Conservation (phyloP, 352 stramenopile species). For the Pythium vanterpoolii region DNA sequence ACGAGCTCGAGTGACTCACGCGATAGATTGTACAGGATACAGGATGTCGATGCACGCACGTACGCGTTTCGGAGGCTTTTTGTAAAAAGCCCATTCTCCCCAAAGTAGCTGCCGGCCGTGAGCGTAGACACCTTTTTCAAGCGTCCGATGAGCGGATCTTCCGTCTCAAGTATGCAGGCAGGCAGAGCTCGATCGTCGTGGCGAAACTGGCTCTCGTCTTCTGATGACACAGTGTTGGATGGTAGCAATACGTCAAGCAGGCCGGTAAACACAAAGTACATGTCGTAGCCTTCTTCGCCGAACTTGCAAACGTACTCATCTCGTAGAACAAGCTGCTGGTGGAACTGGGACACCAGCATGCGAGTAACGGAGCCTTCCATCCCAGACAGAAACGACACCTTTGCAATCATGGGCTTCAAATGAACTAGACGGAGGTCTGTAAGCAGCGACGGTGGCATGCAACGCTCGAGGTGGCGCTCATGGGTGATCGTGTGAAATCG, state of each 20-base stretch:
- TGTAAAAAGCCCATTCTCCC: conserved; percentile 64
- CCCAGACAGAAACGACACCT: conserved; percentile 54
- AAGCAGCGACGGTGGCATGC: conserved; percentile 57
- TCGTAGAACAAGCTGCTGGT: conserved; percentile 52
- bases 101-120: conserved; percentile 52
- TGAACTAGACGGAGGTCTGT: conserved; percentile 70
- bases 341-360: conserved; percentile 72
- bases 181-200: not conserved
- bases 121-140: conserved; percentile 58
- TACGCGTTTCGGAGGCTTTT: conserved; percentile 55
- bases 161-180: not conserved
- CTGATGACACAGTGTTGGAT: no score
- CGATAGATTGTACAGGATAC: conserved; percentile 70
- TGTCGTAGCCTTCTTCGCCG: conserved; percentile 59
- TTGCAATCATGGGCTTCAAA: conserved; percentile 64
- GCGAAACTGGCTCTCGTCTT: not conserved
- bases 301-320: conserved; percentile 66
- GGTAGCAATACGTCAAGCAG: conserved; percentile 27
- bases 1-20: conserved; percentile 61
- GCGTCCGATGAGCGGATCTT: conserved; percentile 9
- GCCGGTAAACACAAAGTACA: conserved; percentile 75
- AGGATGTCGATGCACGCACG: conserved; percentile 56
- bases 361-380: conserved; percentile 57
- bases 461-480: conserved; percentile 59
- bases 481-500: conserved; percentile 72